Base-by-base conservation (phyloP, 1,139 yeast species). In the Kodamaea sp. region DNA sequence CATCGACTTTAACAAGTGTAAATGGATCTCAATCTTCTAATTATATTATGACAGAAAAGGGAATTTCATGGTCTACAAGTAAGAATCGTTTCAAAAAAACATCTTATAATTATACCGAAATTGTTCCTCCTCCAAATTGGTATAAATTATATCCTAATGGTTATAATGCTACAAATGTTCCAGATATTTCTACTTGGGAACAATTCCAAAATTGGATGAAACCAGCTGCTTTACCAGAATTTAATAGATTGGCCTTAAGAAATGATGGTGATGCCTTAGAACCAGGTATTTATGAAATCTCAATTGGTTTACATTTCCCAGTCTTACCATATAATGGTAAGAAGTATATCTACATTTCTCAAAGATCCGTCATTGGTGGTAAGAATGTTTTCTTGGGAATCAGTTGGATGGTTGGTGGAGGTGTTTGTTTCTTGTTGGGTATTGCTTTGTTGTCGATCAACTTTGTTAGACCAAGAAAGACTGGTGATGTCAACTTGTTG, bases 191-290 rank as follows among this genome's bases (percentile, higher is more conserved):
- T 12, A 64, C 68, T 7, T 84, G 94, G 92, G 78, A 73, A 45
- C 88, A 87, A 54, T 81, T 92, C 58, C 97, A 92, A 64, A 92
- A 90, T 60, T 92, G 99, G 99, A 90, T 92, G 97, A 81, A 89
- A 54, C 83, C 97, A 2, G 84, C 97, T 3, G 97, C 92, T 1
- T 72, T 94, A 45, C 83, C 97, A 7, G 80, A 80, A 25, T 92
- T 94, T 57, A 79, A 86, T 54, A 89, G 89, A 62, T 68, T 92
- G 57, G 88, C 84, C 3, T 69, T 81, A 48, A 79, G 96, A 57
- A 90, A 90, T 58, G 95, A 88, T 58, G 60, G 81, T 32, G 78
- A 78, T 27, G 59, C 67, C 3, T 63, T 92, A 52, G 57, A 62
- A 6, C 63, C 70, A 5, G 98, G 98, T 15, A 73, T 73, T 5